Percentiles rank a stretch among this genome's conserved stretches.
Evolutionary conservation across 495 filamentous ascomycete species (phyloP).

Genomic region (Trichodelitschia bisporula): DNA sequence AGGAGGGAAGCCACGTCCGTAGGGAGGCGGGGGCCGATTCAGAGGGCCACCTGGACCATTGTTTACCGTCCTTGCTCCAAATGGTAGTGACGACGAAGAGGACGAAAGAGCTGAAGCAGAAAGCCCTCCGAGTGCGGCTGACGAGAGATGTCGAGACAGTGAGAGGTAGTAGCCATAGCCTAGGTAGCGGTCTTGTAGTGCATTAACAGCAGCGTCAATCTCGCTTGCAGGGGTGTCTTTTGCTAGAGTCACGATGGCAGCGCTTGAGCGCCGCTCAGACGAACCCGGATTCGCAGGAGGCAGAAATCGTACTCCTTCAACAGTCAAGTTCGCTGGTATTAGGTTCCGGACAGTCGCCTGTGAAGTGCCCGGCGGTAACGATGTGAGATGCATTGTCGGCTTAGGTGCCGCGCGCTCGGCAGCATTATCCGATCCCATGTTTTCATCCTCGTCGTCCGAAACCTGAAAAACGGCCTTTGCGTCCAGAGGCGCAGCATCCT

Average conservation of each 20-base stretch:
- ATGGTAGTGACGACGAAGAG: constrained; percentile 37
- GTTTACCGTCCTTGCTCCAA: constrained; percentile 47
- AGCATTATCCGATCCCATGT: constrained; percentile 19
- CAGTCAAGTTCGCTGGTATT: constrained; percentile 37
- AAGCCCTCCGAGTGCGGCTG: constrained; percentile 40
- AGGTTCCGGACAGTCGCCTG: constrained; percentile 48
- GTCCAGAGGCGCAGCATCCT: constrained; percentile 10
- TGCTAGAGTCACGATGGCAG: constrained; percentile 66
- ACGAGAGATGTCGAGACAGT: constrained; percentile 63
- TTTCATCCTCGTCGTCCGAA: constrained; percentile 23
- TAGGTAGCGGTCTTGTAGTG: constrained; percentile 65
- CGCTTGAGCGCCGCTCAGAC: constrained; percentile 48
- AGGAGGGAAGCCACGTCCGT: constrained; percentile 55
- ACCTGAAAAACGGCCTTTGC: constrained; percentile 23
- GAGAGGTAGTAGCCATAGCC: constrained; percentile 69
- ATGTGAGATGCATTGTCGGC: constrained; percentile 59
- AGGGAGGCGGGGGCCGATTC: constrained; percentile 32
- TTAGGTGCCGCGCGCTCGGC: constrained; percentile 56
- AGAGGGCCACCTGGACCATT: constrained; percentile 18
- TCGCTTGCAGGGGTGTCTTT: constrained; percentile 67
- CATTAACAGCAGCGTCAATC: constrained; percentile 57
- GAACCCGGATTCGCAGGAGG: constrained; percentile 24
- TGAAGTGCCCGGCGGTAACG: constrained; percentile 37
- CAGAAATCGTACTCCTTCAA: constrained; percentile 57
- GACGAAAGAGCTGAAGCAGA: constrained; percentile 23